These are phyloP conservation scores for Blastocystis hominis DNA, from an alignment of 352 stramenopile species.

Conservation along the genomic window DNA sequence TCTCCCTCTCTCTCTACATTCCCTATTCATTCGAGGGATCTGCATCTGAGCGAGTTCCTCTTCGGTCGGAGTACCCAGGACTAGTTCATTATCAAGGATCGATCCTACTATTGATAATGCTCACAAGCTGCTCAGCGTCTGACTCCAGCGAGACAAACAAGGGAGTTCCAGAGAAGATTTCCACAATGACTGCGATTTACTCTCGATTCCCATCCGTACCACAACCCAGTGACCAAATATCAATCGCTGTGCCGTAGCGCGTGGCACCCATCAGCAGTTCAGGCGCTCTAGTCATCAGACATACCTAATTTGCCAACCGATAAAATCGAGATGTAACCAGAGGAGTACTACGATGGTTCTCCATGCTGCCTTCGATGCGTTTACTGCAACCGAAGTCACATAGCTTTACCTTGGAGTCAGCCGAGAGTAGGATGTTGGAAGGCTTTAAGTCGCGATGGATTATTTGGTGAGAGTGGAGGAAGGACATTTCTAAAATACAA, in stretches of 20 bases:
- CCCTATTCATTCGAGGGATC: neutral
- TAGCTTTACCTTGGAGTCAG: constrained; percentile 86
- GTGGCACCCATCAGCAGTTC: constrained; percentile 45
- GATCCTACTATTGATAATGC: constrained; percentile 25
- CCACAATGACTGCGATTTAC: neutral
- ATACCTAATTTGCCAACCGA: neutral
- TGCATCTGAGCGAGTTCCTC: constrained; percentile 50
- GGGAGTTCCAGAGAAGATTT: constrained; percentile 21
- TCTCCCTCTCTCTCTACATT: neutral
- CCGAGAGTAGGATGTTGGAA: constrained; percentile 87
- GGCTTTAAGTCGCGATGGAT: constrained; percentile 89
- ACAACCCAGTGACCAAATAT: constrained; percentile 52
- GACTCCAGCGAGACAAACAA: constrained; percentile 34
- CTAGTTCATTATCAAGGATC: neutral
- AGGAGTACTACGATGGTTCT: constrained; percentile 17
- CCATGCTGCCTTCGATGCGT: neutral
- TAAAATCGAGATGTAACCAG: constrained; percentile 45
- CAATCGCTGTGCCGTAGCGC: constrained; percentile 5
- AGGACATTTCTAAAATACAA: constrained; percentile 68
- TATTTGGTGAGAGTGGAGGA: constrained; percentile 86
- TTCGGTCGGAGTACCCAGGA: constrained; percentile 9
- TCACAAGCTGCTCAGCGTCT: constrained; percentile 32
- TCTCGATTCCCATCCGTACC: neutral
- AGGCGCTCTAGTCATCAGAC: neutral
- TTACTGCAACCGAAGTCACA: constrained; percentile 71